Conservation (phyloP, 371 early-diverging fungal species). For the Vairimorpha apis region DNA sequence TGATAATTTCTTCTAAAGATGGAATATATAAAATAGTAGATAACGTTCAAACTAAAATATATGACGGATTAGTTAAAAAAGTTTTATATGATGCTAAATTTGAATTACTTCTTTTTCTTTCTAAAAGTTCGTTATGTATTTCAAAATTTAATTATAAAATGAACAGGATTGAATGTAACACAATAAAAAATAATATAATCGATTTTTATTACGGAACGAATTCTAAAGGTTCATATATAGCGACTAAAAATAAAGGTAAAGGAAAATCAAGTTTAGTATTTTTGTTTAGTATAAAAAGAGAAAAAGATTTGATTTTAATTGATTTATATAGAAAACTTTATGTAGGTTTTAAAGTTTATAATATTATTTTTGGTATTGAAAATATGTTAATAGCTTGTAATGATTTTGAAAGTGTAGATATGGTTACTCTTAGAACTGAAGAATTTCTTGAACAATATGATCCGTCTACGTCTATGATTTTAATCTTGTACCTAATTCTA, state of each 20-base stretch:
- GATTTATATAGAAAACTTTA: slow-evolving; percentile 51
- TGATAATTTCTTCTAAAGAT: slow-evolving; percentile 36
- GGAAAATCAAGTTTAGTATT: slow-evolving; percentile 39
- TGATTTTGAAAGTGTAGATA: slow-evolving; percentile 63
- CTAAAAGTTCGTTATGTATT: slow-evolving; percentile 16
- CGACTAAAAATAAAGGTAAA: slow-evolving; percentile 8
- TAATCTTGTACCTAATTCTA: slow-evolving; percentile 8
- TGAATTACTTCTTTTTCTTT: slow-evolving; percentile 36
- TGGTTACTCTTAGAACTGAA: slow-evolving; percentile 59
- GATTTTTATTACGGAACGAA: slow-evolving; percentile 50
- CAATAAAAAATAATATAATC: slow-evolving; percentile 23
- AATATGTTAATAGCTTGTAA: slow-evolving; percentile 60
- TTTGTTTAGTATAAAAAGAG: slow-evolving; percentile 25
- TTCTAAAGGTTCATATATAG: slow-evolving; percentile 25
- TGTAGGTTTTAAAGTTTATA: slow-evolving; percentile 55
- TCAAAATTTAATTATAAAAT: slow-evolving; percentile 24
- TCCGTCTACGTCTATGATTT: slow-evolving; percentile 42
- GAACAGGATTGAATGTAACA: slow-evolving; percentile 6
- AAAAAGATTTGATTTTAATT: slow-evolving; percentile 18
- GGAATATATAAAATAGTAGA: slow-evolving; percentile 42
- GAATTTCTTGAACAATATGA: slow-evolving; percentile 59
- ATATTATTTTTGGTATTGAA: slow-evolving; percentile 48
- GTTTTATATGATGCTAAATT: slow-evolving; percentile 41
- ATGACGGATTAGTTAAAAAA: slow-evolving; percentile 29
- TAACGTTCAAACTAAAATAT: slow-evolving; percentile 27